phyloP scores from a whole-genome alignment of 2,329 filamentous ascomycete genomes.

The Massarina eburnea region DNA sequence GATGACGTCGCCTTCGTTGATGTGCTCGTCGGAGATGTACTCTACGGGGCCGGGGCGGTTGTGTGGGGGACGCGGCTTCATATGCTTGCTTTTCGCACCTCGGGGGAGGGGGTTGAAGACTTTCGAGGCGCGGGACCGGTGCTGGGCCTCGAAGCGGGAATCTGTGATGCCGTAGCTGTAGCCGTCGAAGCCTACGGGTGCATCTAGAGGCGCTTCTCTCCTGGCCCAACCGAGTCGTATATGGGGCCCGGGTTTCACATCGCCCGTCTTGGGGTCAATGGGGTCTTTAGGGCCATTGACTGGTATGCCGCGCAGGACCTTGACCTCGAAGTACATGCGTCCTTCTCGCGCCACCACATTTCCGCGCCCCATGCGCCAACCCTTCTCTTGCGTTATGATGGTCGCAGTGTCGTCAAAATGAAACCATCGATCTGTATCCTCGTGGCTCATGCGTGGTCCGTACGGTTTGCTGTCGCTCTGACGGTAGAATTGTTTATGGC shows the following conservation, averaged over 20 bases:
- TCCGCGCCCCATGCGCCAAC: constrained; percentile 85
- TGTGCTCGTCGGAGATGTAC: constrained; percentile 67
- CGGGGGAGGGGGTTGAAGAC: constrained; percentile 60
- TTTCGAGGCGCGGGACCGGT: constrained; percentile 89
- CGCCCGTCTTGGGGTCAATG: constrained; percentile 34
- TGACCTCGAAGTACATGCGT: constrained; percentile 92
- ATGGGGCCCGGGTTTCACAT: constrained; percentile 56
- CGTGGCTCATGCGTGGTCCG: constrained; percentile 83
- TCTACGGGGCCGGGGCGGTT: constrained; percentile 40
- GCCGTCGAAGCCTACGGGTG: constrained; percentile 81
- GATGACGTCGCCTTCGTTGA: constrained; percentile 89
- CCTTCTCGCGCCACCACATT: constrained; percentile 91
- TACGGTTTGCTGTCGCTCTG: constrained; percentile 85
- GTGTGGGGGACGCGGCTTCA: constrained; percentile 42
- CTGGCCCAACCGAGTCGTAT: constrained; percentile 86
- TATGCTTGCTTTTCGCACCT: constrained; percentile 40
- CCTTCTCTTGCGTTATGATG: constrained; percentile 85
- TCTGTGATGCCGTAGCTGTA: constrained; percentile 96
- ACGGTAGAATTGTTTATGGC: constrained; percentile 84
- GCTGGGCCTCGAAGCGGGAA: constrained; percentile 84
- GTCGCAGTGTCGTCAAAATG: constrained; percentile 74
- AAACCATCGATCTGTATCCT: constrained; percentile 85
- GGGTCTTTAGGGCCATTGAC: constrained; percentile 45
- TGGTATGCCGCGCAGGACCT: constrained; percentile 75
- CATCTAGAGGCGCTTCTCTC: constrained; percentile 78